Conservation (phyloP, 257 asterid genomes). For the Jasminum sambac region DNA sequence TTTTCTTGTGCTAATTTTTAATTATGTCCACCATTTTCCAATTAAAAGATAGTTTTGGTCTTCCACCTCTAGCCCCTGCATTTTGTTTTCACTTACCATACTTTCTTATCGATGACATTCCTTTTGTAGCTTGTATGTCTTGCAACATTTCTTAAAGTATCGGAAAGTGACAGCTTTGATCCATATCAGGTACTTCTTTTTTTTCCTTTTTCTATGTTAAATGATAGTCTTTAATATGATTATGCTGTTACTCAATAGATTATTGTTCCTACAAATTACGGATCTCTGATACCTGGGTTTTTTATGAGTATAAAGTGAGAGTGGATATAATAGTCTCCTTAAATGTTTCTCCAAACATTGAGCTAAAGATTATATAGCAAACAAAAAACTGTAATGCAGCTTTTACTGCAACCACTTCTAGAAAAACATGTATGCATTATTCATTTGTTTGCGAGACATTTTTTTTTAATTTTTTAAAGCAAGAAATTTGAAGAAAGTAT, state of each 20-base stretch:
- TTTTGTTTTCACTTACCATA: not conserved
- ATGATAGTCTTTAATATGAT: not conserved
- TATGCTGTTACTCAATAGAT: slow-evolving; percentile 5
- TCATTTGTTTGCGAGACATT: too few species aligned
- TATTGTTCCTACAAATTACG: not conserved
- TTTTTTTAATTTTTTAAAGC: too few species aligned
- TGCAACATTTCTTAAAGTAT: slow-evolving; percentile 92
- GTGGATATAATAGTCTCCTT: too few species aligned
- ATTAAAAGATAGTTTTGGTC: not conserved
- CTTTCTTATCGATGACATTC: slow-evolving; percentile 12
- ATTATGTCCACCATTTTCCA: not conserved
- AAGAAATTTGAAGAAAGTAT: too few species aligned
- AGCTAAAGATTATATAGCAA: too few species aligned
- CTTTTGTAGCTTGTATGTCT: slow-evolving; percentile 85
- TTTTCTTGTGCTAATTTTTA: slow-evolving; percentile 5
- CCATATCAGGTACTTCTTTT: slow-evolving; percentile 76
- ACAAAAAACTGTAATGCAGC: too few species aligned
- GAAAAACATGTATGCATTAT: too few species aligned
- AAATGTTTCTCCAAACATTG: too few species aligned
- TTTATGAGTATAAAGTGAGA: not conserved
- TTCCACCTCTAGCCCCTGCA: not conserved
- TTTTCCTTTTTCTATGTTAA: not conserved
- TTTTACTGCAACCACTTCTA: too few species aligned
- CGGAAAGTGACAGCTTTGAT: slow-evolving; percentile 87
- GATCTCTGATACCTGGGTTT: not conserved